These are phyloP conservation scores for Fusarium decemcellulare DNA, from an alignment of 2,329 filamentous ascomycete genomes.

Conservation along the genomic window DNA sequence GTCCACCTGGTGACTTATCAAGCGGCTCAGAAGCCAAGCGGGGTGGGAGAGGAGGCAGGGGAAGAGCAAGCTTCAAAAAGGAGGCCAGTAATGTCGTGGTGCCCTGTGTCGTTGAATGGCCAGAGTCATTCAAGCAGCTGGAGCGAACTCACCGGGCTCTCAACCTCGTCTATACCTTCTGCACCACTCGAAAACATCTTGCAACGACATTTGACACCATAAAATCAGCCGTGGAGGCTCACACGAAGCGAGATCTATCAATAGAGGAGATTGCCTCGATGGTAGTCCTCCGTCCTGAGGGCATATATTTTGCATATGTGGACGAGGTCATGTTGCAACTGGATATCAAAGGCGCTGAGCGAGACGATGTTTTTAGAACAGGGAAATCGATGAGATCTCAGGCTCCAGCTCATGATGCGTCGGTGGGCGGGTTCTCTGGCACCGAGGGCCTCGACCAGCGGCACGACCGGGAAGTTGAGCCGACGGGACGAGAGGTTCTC, in stretches of 20 bases:
- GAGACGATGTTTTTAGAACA: conserved; percentile 73
- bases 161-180: conserved; percentile 96
- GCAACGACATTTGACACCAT: conserved; percentile 94
- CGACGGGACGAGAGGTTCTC: conserved; percentile 75
- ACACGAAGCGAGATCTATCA: conserved; percentile 78
- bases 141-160: conserved; percentile 86
- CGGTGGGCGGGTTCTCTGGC: conserved; percentile 70
- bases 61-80: conserved; percentile 31
- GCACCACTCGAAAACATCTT: conserved; percentile 91
- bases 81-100: conserved; percentile 37
- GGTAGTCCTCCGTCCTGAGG: conserved; percentile 80
- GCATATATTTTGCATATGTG: conserved; percentile 88
- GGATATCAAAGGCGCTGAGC: conserved; percentile 78
- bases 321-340: conserved; percentile 88
- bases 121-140: conserved; percentile 78
- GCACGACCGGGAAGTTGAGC: conserved; percentile 17
- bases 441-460: conserved; percentile 57
- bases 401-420: conserved; percentile 66
- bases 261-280: conserved; percentile 88
- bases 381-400: conserved; percentile 63
- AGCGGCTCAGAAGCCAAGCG: conserved; percentile 17
- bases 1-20: conserved; percentile 24
- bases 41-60: conserved; percentile 12
- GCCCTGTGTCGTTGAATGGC: conserved; percentile 72
- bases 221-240: conserved; percentile 84